Base-by-base conservation (phyloP, 106 monocot species). In the Acorus calamus region DNA sequence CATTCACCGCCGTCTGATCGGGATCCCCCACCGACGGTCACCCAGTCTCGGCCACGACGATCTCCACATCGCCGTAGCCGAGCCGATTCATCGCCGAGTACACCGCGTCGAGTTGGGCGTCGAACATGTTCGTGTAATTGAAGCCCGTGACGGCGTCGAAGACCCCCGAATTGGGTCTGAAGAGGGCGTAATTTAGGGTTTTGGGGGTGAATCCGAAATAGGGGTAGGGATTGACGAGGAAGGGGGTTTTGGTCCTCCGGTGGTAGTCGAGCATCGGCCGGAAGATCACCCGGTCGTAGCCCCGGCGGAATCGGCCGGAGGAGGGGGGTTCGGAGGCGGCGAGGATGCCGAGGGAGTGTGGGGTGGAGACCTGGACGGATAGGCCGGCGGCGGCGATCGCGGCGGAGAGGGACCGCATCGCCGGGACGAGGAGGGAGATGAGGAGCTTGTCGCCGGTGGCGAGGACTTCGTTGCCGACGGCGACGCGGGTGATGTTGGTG, bases 171-270 rank as follows among this genome's bases (percentile, higher is more conserved):
- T 90, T 94, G 44, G 84, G 86, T 59, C 45, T 60, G 84, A 94
- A 94, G 2, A 87, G 59, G 2, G 94, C 84, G 78, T 84, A 94
- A 74, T 82, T 62, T 2, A 87, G 69, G 49, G 80, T 80, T 4
- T 41, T 3, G 8, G 59, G 55, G 56, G 9, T 66, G 84, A 90
- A 94, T 13, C 86, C 80, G 82, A 87, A 94, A 86, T 90, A 94
- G 3, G 94, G 94, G 64, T 94, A 94, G 11, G 90, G 82, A 71
- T 94, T 94, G 44, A 94, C 86, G 42, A 86, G 50, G 77, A 94
- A 89, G 2, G 89, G 89, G 1, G 77, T 69, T 41, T 79, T 79
- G 44, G 81, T 81, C 5, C 67, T 14, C 42, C 81, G 80, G 73
- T 82, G 94, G 74, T 84, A 86, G 3, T 84, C 59, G 46, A 89